Base-by-base conservation (phyloP, 495 filamentous ascomycete species). In the Patellaria atrata region DNA sequence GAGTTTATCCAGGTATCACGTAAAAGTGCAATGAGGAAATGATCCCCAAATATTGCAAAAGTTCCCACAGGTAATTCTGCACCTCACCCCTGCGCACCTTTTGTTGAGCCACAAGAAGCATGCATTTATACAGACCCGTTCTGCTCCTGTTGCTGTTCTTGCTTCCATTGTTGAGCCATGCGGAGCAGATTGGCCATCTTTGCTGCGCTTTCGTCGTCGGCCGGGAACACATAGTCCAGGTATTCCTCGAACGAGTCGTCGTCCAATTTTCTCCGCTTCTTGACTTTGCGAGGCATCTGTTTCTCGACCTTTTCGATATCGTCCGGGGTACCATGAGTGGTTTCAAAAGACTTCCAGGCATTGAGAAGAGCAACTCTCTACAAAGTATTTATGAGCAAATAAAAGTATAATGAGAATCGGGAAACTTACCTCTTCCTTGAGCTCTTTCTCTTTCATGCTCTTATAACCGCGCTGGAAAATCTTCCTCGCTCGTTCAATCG, bases 211-310 rank as follows among this genome's bases (percentile, higher is more conserved):
- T 82, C 71, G 58, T 94, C 87, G 64, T 96, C 89, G 5, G 84
- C 86, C 4, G 89, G 89, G 75, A 97, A 97, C 29, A 96, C 70
- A 53, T 87, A 94, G 56, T 96, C 89, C 65, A 87, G 71, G 56
- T 93, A 97, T 61, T 97, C 89, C 68, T 97, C 89, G 65, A 82
- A 94, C 13, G 71, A 77, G 54, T 92, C 87, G 60, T 94, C 86
- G 53, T 92, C 86, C 59, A 94, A 53, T 72, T 76, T 86, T 56
- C 89, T 75, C 47, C 85, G 71, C 70, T 89, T 89, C 75, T 93
- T 97, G 56, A 82, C 80, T 54, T 75, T 78, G 30, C 84, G 68
- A 19, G 91, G 91, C 84, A 94, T 92, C 64, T 92, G 82, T 50
- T 75, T 76, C 55, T 86, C 77, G 37, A 97, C 77, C 50, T 77